Evolutionary conservation across 495 filamentous ascomycete genomes (phyloP).

Genomic region (Rostrohypoxylon terebratum): DNA sequence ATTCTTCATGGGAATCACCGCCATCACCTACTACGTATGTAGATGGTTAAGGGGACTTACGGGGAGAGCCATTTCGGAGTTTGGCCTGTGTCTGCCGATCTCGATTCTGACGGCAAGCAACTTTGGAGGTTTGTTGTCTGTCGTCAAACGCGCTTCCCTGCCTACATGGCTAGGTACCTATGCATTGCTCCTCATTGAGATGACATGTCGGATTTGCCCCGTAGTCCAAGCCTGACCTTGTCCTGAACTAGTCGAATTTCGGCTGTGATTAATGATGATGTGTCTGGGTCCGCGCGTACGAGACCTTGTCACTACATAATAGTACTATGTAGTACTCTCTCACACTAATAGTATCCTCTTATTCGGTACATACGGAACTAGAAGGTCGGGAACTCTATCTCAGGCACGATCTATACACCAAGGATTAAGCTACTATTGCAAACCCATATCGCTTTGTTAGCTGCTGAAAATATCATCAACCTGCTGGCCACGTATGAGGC

Average conservation of each 20-base stretch:
- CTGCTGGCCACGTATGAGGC: background rate
- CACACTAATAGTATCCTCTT: background rate
- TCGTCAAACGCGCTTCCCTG: conserved; percentile 19
- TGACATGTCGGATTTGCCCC: conserved; percentile 33
- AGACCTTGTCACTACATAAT: conserved; percentile 16
- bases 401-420: conserved; percentile 21
- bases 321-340: too few species aligned
- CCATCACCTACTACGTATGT: background rate
- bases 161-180: background rate
- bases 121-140: background rate
- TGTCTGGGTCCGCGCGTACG: conserved; percentile 24
- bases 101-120: conserved; percentile 13
- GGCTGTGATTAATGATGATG: conserved; percentile 23
- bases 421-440: conserved; percentile 6
- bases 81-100: conserved; percentile 23
- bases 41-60: too few species aligned
- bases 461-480: background rate
- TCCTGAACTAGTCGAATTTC: conserved; percentile 21
- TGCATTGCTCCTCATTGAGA: conserved; percentile 11
- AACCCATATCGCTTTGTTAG: conserved; percentile 7
- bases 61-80: conserved; percentile 1
- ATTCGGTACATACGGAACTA: conserved; percentile 12
- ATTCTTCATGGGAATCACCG: conserved; percentile 17
- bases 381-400: conserved; percentile 1
- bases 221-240: conserved; percentile 13